phyloP scores from a whole-genome alignment of 495 filamentous ascomycete species.

The Aspergillus campestris region DNA sequence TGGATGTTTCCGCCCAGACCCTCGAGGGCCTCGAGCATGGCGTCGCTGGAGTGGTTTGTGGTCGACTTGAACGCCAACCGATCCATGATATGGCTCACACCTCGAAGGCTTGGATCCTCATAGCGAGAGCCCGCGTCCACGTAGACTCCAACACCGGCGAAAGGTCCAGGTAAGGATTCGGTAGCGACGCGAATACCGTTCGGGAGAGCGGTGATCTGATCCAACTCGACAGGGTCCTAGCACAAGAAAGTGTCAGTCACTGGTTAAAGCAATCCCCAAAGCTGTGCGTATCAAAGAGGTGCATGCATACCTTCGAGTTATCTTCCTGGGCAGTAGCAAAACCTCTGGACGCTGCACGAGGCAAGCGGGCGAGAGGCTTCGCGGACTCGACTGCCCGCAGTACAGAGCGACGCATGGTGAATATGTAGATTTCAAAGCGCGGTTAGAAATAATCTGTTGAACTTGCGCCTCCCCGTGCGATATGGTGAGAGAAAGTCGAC shows the following conservation, averaged over 20 bases:
- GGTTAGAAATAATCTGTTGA: not conserved
- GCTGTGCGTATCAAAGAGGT: too few species aligned
- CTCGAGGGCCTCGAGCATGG: constrained; percentile 82
- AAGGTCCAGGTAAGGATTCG: constrained; percentile 90
- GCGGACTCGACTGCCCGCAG: constrained; percentile 38
- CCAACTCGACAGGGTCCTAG: constrained; percentile 82
- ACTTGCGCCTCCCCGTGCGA: constrained; percentile 2
- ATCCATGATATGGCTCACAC: constrained; percentile 94
- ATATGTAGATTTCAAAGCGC: not conserved
- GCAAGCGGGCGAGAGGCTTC: constrained; percentile 30
- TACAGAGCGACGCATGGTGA: constrained; percentile 37
- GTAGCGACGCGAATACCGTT: constrained; percentile 95
- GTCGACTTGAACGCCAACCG: constrained; percentile 96
- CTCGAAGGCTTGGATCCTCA: constrained; percentile 75
- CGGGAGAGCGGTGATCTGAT: constrained; percentile 78
- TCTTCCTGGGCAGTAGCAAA: constrained; percentile 33
- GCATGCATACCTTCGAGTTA: constrained; percentile 31
- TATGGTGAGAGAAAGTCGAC: constrained; percentile 4
- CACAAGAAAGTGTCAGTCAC: constrained; percentile 4
- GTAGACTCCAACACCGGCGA: constrained; percentile 92
- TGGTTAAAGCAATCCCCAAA: too few species aligned
- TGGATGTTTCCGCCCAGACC: constrained; percentile 89
- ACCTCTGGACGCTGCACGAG: constrained; percentile 33
- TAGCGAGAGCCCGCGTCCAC: constrained; percentile 94
- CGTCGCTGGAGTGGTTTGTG: constrained; percentile 56